Conservation (phyloP, 495 filamentous ascomycete species). For the Aspergillus ostianus region DNA sequence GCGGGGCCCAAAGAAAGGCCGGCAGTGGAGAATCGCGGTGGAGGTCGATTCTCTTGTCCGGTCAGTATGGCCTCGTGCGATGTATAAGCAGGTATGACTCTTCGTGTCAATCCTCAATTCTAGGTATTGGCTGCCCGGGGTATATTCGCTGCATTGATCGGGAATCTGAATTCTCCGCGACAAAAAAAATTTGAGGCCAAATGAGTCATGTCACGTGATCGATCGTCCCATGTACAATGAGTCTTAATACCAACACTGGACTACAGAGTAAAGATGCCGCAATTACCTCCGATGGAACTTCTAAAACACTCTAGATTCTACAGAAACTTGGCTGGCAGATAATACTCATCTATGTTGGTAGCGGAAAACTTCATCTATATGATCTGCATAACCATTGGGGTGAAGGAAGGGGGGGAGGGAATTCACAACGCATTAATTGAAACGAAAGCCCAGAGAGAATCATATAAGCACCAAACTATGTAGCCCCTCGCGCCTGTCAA, state of each 20-base stretch:
- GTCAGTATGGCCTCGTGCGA: too few species aligned
- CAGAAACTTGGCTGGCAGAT: not conserved
- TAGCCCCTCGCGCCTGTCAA: conserved; percentile 12
- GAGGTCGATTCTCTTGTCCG: not conserved
- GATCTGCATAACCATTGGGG: not conserved
- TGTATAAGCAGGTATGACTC: too few species aligned
- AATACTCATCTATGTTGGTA: not conserved
- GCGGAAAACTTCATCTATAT: conserved; percentile 7
- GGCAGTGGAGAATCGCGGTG: conserved; percentile 13
- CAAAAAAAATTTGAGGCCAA: not conserved
- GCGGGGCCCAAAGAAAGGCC: conserved; percentile 20
- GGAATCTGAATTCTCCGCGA: too few species aligned
- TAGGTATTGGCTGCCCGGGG: not conserved
- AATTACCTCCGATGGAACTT: not conserved
- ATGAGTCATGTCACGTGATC: conserved; percentile 8
- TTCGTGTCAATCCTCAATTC: too few species aligned
- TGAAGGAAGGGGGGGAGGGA: not conserved
- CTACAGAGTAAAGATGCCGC: too few species aligned
- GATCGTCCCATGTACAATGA: not conserved
- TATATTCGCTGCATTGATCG: not conserved
- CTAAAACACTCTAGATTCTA: not conserved
- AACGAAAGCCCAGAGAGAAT: conserved; percentile 9
- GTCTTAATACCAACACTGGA: too few species aligned
- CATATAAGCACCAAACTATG: conserved; percentile 11
- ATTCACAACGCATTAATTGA: conserved; percentile 11